These are phyloP conservation scores for Penicillium sp. DNA, from an alignment of 2,329 filamentous ascomycete genomes.

Conservation along the genomic window DNA sequence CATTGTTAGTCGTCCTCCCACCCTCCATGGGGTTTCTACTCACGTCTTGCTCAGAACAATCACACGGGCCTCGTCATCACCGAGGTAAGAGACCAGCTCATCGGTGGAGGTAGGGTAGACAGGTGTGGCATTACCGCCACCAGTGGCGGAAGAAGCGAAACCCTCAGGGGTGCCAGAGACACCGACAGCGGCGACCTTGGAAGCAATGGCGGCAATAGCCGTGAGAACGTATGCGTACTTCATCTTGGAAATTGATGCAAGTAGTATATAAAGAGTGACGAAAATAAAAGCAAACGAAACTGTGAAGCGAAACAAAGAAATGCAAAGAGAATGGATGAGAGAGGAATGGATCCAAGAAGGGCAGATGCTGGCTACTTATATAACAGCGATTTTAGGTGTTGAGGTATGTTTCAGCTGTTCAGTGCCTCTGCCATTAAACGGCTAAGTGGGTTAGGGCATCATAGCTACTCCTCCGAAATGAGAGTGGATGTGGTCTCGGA, in stretches of 20 bases:
- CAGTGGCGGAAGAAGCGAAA: constrained; percentile 7
- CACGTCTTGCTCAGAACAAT: constrained; percentile 9
- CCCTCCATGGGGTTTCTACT: neutral
- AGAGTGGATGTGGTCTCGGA: neutral
- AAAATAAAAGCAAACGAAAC: neutral
- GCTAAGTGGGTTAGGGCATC: too few relatives aligned
- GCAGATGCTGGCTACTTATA: neutral
- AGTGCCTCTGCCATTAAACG: neutral
- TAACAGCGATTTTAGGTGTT: neutral
- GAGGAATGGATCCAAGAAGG: neutral
- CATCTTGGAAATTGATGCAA: neutral
- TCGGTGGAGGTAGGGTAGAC: constrained; percentile 5
- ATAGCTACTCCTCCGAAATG: neutral
- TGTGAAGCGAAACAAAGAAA: neutral
- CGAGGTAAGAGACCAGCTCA: constrained; percentile 9
- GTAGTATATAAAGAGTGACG: neutral
- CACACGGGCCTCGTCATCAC: constrained; percentile 3
- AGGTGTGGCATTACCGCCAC: constrained; percentile 4
- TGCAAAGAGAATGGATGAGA: neutral
- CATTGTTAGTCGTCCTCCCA: neutral
- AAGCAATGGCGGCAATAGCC: neutral
- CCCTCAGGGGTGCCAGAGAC: constrained; percentile 6
- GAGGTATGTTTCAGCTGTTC: neutral
- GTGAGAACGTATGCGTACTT: constrained; percentile 5
- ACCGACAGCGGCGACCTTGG: constrained; percentile 4